A percentile compares a stretch with the other conserved stretches of the same genome.
phyloP scores from a whole-genome alignment of 1,139 yeast genomes.

The Geotrichum fermentans region DNA sequence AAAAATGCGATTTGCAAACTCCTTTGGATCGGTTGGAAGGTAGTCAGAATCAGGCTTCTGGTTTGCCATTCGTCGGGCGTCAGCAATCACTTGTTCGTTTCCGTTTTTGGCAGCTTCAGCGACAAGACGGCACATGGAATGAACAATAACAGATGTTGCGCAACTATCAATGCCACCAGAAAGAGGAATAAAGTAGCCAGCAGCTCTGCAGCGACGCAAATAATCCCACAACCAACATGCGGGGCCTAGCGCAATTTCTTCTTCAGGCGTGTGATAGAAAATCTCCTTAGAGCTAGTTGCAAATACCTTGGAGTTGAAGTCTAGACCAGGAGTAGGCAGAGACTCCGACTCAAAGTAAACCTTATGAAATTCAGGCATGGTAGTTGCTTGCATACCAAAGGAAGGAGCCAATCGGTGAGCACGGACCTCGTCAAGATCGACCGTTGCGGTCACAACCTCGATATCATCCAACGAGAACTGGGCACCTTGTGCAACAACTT shows the following conservation, averaged over 20 bases:
- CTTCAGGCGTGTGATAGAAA: constrained; percentile 76
- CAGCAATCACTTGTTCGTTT: constrained; percentile 66
- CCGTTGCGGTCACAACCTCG: constrained; percentile 89
- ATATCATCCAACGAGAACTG: constrained; percentile 88
- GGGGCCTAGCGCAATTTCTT: constrained; percentile 95
- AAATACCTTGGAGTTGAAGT: constrained; percentile 57
- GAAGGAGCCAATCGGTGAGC: constrained; percentile 70
- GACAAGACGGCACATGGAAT: constrained; percentile 88
- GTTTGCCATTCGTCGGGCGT: constrained; percentile 61
- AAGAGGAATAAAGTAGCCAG: constrained; percentile 87
- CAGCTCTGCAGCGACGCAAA: constrained; percentile 78
- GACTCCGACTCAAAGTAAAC: constrained; percentile 44
- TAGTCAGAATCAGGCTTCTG: constrained; percentile 47
- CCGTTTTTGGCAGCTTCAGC: constrained; percentile 61
- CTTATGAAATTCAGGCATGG: constrained; percentile 52
- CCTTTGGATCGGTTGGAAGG: constrained; percentile 68
- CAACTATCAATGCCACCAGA: constrained; percentile 98
- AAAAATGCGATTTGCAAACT: constrained; percentile 68
- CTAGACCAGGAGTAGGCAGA: constrained; percentile 29
- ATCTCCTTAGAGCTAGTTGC: constrained; percentile 53
- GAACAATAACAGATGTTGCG: constrained; percentile 92
- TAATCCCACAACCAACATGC: constrained; percentile 99
- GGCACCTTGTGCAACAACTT: constrained; percentile 84
- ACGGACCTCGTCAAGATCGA: constrained; percentile 87
- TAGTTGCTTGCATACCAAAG: constrained; percentile 65